Base-by-base conservation (phyloP, 176 grass and related monocot species). In the Avena atlantica region DNA sequence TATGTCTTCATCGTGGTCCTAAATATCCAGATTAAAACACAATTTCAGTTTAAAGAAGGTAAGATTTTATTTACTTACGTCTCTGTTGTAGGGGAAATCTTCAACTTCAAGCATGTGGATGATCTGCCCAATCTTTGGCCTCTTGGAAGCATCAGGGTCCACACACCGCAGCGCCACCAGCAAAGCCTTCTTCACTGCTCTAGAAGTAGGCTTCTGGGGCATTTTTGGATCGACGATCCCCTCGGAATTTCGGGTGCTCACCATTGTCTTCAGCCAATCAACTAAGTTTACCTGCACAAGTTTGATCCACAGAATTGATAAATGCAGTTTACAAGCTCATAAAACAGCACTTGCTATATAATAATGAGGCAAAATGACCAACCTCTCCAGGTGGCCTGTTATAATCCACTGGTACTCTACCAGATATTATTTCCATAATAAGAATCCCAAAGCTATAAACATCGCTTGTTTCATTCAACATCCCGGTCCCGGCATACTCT, bases 31-130 rank as follows among this genome's bases (percentile, higher is more conserved):
- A 68, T 88, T 2, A n/a, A 87, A 84, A 1, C 70, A 76, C 78
- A 68, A 50, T 73, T 64, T 73, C 16, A 67, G 42, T 6, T 81
- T 56, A 81, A 81, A 44, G 14, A 55, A 65, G 79, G 72, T 60
- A 15, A 40, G 64, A 0, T 62, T 36, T 50, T 45, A 9, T 37
- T 14, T 40, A 78, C 78, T 77, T 83, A 99, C 97, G 47, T 99
- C 94, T 92, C 86, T 93, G 68, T 93, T 95, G 68, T 96, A 96
- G 21, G 89, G 94, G 68, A 99, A 99, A 91, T 99, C 94, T 8
- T 99, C 94, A 14, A 93, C 97, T 88, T 99, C 94, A 87, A 99
- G 94, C 97, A 99, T 99, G 83, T 99, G 97, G 76, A 99, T 96
- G 15, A 94, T 78, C 70, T 94, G 94, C 1, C 97, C 92, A 59